These are phyloP conservation scores for Erythrobasidium hasegawianum DNA, from an alignment of 1,284 basidiomycete genomes.

Conservation along the genomic window DNA sequence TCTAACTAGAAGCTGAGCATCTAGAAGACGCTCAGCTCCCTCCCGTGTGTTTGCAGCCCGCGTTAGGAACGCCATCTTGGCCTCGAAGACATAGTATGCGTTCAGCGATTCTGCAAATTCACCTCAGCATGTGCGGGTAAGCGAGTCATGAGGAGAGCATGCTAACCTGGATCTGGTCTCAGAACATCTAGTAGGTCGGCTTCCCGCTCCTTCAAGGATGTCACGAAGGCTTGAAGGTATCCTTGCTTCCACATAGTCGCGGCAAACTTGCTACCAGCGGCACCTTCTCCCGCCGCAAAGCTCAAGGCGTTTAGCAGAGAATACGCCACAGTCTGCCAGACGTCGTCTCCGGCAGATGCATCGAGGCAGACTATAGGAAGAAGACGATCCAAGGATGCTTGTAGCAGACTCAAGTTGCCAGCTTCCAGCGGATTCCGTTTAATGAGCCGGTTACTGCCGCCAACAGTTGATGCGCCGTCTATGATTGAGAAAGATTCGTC, in stretches of 20 bases:
- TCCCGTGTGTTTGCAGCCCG: constrained; percentile 73
- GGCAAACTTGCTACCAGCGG: constrained; percentile 53
- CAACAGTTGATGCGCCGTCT: constrained; percentile 41
- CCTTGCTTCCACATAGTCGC: constrained; percentile 67
- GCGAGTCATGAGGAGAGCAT: too few relatives aligned
- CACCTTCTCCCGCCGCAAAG: constrained; percentile 43
- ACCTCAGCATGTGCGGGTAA: neutral
- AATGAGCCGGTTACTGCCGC: constrained; percentile 35
- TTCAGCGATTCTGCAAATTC: constrained; percentile 72
- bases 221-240: constrained; percentile 76
- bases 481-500: constrained; percentile 40
- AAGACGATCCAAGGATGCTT: constrained; percentile 60
- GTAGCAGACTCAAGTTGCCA: constrained; percentile 39
- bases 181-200: constrained; percentile 71
- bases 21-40: constrained; percentile 81
- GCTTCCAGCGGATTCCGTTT: constrained; percentile 40
- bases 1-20: constrained; percentile 71
- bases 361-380: constrained; percentile 77
- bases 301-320: constrained; percentile 75
- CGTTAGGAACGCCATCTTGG: constrained; percentile 83
- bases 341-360: constrained; percentile 87
- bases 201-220: constrained; percentile 78
- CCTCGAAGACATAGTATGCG: constrained; percentile 88
- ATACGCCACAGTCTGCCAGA: constrained; percentile 93
- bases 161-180: constrained; percentile 78